A percentile compares a stretch with the other conserved stretches of the same genome.
phyloP scores from a whole-genome alignment of 495 filamentous ascomycete species.

The Hyaloscypha hepaticicola region DNA sequence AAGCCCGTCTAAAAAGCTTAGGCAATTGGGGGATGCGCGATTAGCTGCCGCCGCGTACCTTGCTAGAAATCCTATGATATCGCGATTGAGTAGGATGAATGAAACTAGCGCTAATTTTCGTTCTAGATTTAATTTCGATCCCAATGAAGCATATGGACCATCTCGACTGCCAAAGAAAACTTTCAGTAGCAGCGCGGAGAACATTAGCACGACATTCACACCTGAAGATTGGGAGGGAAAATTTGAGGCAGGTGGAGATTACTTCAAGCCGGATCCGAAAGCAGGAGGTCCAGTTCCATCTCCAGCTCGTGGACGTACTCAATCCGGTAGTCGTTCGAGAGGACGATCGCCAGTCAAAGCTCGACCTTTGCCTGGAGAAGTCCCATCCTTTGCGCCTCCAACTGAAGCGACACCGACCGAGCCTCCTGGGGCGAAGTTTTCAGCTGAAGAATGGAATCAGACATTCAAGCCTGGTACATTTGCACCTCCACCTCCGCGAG shows the following conservation, averaged over 20 bases:
- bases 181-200: conserved; percentile 60
- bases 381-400: conserved; percentile 10
- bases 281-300: conserved; percentile 22
- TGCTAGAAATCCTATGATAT: background rate
- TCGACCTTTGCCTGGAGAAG: conserved; percentile 13
- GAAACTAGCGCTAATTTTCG: conserved; percentile 24
- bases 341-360: conserved; percentile 36
- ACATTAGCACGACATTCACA: conserved; percentile 74
- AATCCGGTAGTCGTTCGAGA: conserved; percentile 35
- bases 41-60: too few species aligned
- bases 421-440: conserved; percentile 50
- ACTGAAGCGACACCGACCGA: conserved; percentile 5
- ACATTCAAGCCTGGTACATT: conserved; percentile 63
- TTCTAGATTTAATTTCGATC: conserved; percentile 51
- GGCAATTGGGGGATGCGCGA: background rate
- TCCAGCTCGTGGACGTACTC: conserved; percentile 33
- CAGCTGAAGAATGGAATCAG: conserved; percentile 63
- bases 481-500: conserved; percentile 33
- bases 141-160: conserved; percentile 39
- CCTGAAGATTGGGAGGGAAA: conserved; percentile 58
- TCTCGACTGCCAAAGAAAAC: conserved; percentile 27
- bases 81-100: background rate
- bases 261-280: conserved; percentile 46
- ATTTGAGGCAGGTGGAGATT: conserved; percentile 49
- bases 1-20: conserved; percentile 25